These are phyloP conservation scores for Cymbidium sinense DNA, from an alignment of 106 monocot species.

Conservation along the genomic window DNA sequence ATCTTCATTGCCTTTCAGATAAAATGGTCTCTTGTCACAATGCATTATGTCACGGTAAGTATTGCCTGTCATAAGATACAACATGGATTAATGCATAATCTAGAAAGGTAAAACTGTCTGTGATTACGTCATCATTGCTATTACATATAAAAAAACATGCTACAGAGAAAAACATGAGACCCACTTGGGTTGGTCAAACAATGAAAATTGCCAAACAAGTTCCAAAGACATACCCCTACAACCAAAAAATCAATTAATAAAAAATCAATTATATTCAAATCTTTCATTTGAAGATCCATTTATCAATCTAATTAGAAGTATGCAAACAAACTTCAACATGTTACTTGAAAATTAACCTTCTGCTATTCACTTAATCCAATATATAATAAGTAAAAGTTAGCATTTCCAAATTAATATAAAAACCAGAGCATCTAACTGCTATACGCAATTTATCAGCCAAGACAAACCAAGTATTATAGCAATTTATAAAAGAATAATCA, in stretches of 20 bases:
- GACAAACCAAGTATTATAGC: too few species aligned
- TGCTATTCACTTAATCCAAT: not conserved
- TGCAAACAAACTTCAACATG: not conserved
- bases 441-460: too few species aligned
- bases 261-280: not conserved
- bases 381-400: too few species aligned
- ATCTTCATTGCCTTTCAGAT: slow-evolving; percentile 58
- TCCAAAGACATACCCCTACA: not conserved
- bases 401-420: too few species aligned
- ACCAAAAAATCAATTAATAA: not conserved
- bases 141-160: not conserved
- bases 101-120: not conserved
- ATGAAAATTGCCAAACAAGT: not conserved
- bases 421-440: too few species aligned
- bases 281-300: not conserved
- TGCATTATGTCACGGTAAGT: slow-evolving; percentile 90
- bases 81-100: not conserved
- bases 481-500: too few species aligned
- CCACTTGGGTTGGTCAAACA: not conserved
- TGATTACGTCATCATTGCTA: not conserved
- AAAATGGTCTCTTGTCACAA: slow-evolving; percentile 89
- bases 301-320: not conserved
- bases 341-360: not conserved
- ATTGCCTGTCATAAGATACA: slow-evolving; percentile 43
- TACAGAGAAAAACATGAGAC: not conserved